These are phyloP conservation scores for Eleusine indica DNA, from an alignment of 176 grass and related monocot genomes.

Conservation along the genomic window DNA sequence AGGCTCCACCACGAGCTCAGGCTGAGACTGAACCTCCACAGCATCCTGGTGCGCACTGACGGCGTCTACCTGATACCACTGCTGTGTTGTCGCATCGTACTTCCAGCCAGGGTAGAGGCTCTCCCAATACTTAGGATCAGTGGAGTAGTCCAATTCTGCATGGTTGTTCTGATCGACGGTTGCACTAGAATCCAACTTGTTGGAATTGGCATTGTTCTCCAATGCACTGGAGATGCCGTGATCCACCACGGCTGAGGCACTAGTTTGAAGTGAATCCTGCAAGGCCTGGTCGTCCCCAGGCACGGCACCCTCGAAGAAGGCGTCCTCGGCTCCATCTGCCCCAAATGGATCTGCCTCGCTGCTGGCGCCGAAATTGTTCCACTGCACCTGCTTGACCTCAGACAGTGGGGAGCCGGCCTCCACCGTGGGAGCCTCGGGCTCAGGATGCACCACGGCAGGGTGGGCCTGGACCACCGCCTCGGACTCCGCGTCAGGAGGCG, in stretches of 20 bases:
- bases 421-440: not conserved
- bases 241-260: not conserved
- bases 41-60: conserved; percentile 29
- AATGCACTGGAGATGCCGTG: conserved; percentile 30
- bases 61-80: conserved; percentile 78
- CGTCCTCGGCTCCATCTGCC: conserved; percentile 20
- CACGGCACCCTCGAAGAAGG: conserved; percentile 18
- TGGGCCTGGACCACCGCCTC: not conserved
- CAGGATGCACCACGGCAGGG: not conserved
- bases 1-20: not conserved
- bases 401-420: conserved; percentile 26
- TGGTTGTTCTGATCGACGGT: conserved; percentile 8
- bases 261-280: conserved; percentile 5
- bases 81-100: conserved; percentile 58
- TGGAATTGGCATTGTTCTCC: not conserved
- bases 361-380: conserved; percentile 64
- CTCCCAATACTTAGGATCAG: conserved; percentile 61
- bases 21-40: conserved; percentile 16
- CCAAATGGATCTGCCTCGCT: conserved; percentile 26
- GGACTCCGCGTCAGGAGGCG: not conserved
- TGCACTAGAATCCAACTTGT: conserved; percentile 11
- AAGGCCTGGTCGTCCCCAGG: not conserved
- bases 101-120: conserved; percentile 83
- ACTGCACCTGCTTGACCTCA: conserved; percentile 79
- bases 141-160: conserved; percentile 22